Evolutionary conservation across 2,329 filamentous ascomycete genomes (phyloP).

Genomic region (Fusarium sambucinum): DNA sequence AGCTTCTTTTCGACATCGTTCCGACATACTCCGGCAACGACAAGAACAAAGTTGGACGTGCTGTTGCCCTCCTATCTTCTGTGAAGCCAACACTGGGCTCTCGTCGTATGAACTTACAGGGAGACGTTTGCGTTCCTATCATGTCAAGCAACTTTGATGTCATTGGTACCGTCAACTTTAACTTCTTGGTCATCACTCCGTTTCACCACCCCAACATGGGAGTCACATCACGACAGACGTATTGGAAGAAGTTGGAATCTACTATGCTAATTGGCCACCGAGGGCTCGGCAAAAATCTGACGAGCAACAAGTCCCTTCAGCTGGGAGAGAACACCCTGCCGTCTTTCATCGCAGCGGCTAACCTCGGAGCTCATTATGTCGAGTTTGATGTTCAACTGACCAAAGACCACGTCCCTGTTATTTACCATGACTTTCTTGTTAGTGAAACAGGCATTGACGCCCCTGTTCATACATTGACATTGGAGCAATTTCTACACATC

Average conservation of each 20-base stretch:
- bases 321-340: constrained; percentile 95
- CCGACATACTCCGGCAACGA: constrained; percentile 93
- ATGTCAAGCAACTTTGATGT: constrained; percentile 87
- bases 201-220: constrained; percentile 96
- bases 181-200: constrained; percentile 93
- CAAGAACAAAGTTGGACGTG: constrained; percentile 89
- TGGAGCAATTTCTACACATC: constrained; percentile 95
- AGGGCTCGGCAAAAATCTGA: constrained; percentile 90
- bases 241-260: constrained; percentile 92
- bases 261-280: constrained; percentile 83
- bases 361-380: constrained; percentile 83
- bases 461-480: constrained; percentile 91
- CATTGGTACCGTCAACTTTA: constrained; percentile 96
- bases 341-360: constrained; percentile 96
- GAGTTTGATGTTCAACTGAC: constrained; percentile 94
- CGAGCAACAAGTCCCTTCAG: constrained; percentile 86
- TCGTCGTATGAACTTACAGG: constrained; percentile 91
- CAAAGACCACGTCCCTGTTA: constrained; percentile 98
- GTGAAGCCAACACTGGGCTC: constrained; percentile 85
- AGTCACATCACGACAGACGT: constrained; percentile 89
- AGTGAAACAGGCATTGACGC: constrained; percentile 98
- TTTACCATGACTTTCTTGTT: constrained; percentile 98
- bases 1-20: constrained; percentile 92
- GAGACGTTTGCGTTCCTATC: constrained; percentile 92
- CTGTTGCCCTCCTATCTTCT: constrained; percentile 86